Evolutionary conservation across 2,329 filamentous ascomycete species (phyloP), one percentile per base, ranked within the genome.

Genomic region (Arthrinium puccinioides): DNA sequence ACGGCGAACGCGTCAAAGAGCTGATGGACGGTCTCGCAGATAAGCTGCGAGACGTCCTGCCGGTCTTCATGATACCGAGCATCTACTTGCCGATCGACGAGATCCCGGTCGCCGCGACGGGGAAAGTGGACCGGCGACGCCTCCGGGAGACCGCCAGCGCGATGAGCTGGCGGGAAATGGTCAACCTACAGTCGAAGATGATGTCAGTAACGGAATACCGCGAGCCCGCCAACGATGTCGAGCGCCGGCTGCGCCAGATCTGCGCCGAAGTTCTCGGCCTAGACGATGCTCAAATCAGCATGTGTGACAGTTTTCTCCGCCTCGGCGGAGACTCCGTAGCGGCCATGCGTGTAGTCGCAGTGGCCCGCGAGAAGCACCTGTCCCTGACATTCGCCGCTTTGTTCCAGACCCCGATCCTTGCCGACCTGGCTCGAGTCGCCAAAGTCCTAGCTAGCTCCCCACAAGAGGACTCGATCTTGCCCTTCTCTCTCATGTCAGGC

Each of bases 301-400:
- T 19, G 4, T 9, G 40, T 5, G 49, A 53, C 27, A 48, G 42
- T 37, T 59, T 59, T 37, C 49, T 60, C 36, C 37, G 40, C 6
- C 32, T 58, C 4, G 56, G 56, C 2, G 56, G 56, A 5, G 48
- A 58, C 37, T 60, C 56, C 1, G 40, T 56, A 9, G 29, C 34
- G 2, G 51, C 54, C 7, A 55, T 55, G 38, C 37, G 36, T 4
- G 26, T 54, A 6, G 47, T 48, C 3, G 38, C 44, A 8, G 29
- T 21, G 1, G 48, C 50, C 3, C 38, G 47, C 8, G 27, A 45
- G 18, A 13, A 13, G 3, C 37, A 40, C 8, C 38, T 60, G 2
- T n/a, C 3, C 0, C 31, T 57, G 2, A 32, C 38, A 4, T 52
- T 53, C 3, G 42, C 40, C 4, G 45, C 49, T 10, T 41, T 57